Evolutionary conservation across 495 filamentous ascomycete genomes (phyloP), one percentile per base, ranked within the genome.

Genomic region (Aspergillus coremiiformis): DNA sequence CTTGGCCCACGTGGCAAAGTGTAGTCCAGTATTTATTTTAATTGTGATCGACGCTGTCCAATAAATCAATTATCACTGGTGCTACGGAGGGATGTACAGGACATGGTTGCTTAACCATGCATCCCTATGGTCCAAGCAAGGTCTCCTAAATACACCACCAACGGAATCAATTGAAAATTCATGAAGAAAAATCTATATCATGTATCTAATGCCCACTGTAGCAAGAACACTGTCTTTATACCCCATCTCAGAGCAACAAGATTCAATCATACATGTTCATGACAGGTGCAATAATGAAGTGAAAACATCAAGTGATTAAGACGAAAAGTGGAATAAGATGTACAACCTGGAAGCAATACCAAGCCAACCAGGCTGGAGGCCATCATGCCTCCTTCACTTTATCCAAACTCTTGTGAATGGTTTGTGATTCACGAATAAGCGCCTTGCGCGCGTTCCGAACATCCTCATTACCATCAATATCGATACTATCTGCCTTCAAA

Each of bases 401-500:
- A 67, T 95, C 90, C 39, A 95, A 59, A 22, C 68, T 69, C 58
- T 75, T 82, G 46, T 94, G 64, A 10, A 79, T 63, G 14, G 65
- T 75, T 64, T 95, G 89, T 5, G 85, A 82, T 60, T 90, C 81
- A 53, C 72, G 81, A 39, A 96, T 87, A 22, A 95, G 69, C 6
- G 84, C 86, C 64, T 84, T 86, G 59, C 91, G 77, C 59, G 75
- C 78, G 39, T 70, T 73, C 39, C 91, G 78, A 32, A 81, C 78
- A 8, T 78, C 79, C 17, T 67, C 73, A 57, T 92, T 78, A 5
- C 80, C 82, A 17, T 84, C 79, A 3, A 82, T 84, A 49, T 92
- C 88, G 22, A 96, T 84, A 12, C 76, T 84, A 71, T 96, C 91
- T 22, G 92, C 74, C 69, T 94, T 96, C 58, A 98, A 58, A 51